phyloP scores from a whole-genome alignment of 805 yeast species.

The Candida parachauliodes region DNA sequence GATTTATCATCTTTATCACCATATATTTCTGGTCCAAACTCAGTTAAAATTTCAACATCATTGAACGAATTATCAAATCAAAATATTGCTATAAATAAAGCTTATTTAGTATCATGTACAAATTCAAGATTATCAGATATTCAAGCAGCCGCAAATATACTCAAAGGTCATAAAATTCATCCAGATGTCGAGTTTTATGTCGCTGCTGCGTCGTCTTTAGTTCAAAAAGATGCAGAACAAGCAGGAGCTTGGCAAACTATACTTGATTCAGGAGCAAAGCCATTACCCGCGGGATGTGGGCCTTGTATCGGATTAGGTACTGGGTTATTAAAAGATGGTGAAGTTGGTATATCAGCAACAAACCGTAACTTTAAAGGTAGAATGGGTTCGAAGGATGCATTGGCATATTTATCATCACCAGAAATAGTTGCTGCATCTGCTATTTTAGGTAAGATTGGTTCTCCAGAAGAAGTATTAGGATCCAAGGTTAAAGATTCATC shows the following conservation, averaged over 20 bases:
- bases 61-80: slow-evolving; percentile 69
- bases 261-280: slow-evolving; percentile 88
- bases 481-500: slow-evolving; percentile 44
- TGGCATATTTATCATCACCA: slow-evolving; percentile 95
- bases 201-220: slow-evolving; percentile 94
- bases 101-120: slow-evolving; percentile 96
- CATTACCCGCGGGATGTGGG: slow-evolving; percentile 98
- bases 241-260: slow-evolving; percentile 90
- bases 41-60: slow-evolving; percentile 86
- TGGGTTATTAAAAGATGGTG: slow-evolving; percentile 91
- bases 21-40: slow-evolving; percentile 93
- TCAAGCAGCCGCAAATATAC: slow-evolving; percentile 88
- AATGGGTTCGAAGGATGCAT: slow-evolving; percentile 96
- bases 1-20: slow-evolving; percentile 83
- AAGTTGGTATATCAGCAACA: slow-evolving; percentile 97
- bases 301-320: slow-evolving; percentile 98
- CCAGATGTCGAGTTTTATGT: slow-evolving; percentile 91
- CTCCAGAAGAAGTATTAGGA: slow-evolving; percentile 82
- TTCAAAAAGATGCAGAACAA: slow-evolving; percentile 87
- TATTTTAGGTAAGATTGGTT: slow-evolving; percentile 87
- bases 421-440: slow-evolving; percentile 99
- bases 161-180: slow-evolving; percentile 79
- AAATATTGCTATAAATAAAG: slow-evolving; percentile 81
- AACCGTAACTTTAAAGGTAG: slow-evolving; percentile 98
- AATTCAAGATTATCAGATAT: slow-evolving; percentile 91